Conservation (phyloP, 768 basidiomycete genomes). For the Mycena kentingensis region DNA sequence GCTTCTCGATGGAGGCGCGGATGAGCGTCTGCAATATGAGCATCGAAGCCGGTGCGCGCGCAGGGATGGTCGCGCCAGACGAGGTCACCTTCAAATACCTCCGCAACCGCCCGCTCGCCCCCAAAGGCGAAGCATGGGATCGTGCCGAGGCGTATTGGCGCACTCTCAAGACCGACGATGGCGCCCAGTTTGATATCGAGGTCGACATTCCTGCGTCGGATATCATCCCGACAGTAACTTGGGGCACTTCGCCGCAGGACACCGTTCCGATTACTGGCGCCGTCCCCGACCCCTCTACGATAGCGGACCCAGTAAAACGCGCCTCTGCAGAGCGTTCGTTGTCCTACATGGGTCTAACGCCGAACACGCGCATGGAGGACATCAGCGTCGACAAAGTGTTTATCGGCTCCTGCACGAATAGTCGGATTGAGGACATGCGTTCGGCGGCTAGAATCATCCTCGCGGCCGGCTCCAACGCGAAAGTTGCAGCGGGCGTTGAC, state of each 20-base stretch:
- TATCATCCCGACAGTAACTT: slow-evolving; percentile 88
- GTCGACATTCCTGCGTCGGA: slow-evolving; percentile 80
- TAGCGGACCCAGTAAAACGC: slow-evolving; percentile 65
- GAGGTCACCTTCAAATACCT: slow-evolving; percentile 86
- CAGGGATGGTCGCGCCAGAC: slow-evolving; percentile 92
- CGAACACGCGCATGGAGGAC: slow-evolving; percentile 79
- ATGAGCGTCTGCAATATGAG: slow-evolving; percentile 96
- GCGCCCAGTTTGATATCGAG: slow-evolving; percentile 82
- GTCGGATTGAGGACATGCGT: slow-evolving; percentile 90
- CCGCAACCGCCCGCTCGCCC: slow-evolving; percentile 75
- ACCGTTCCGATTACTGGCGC: slow-evolving; percentile 78
- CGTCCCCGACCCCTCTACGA: slow-evolving; percentile 74
- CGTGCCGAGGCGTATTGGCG: slow-evolving; percentile 85
- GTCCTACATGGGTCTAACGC: slow-evolving; percentile 82
- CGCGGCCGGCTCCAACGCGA: slow-evolving; percentile 70
- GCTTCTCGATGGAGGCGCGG: slow-evolving; percentile 86
- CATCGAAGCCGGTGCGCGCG: slow-evolving; percentile 90
- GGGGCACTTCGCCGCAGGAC: slow-evolving; percentile 93
- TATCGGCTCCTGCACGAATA: slow-evolving; percentile 94
- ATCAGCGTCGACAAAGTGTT: slow-evolving; percentile 87
- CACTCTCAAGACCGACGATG: slow-evolving; percentile 75
- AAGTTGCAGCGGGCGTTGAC: slow-evolving; percentile 71
- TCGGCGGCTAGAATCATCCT: slow-evolving; percentile 80
- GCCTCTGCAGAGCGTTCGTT: slow-evolving; percentile 74
- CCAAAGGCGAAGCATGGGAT: slow-evolving; percentile 86